Conservation (phyloP, 345 rosid genomes). For the Gossypium longicalyx region DNA sequence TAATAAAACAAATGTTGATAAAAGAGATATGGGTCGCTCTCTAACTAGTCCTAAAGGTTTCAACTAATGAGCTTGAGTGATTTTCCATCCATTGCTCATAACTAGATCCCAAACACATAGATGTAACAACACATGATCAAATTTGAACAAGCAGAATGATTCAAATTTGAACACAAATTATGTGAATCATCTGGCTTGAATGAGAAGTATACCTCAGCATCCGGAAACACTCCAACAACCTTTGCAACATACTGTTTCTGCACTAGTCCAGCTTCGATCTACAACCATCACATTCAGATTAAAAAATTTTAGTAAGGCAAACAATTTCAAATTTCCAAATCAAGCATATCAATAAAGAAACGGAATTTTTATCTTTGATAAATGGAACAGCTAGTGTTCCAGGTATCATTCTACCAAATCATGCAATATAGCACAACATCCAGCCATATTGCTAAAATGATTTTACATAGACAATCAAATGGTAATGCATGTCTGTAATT, state of each 20-base stretch:
- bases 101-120: no score
- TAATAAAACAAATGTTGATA: no score
- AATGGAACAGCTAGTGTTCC: neutral
- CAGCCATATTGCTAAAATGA: neutral
- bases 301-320: neutral
- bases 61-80: no score
- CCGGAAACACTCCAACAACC: conserved; percentile 73
- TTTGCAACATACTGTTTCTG: conserved; percentile 72
- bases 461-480: neutral
- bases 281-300: neutral
- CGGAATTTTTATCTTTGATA: neutral
- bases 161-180: neutral
- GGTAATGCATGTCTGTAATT: neutral
- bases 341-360: neutral
- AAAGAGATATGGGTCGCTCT: no score
- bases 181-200: conserved; percentile 2
- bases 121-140: no score
- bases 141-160: neutral
- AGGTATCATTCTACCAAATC: neutral
- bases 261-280: conserved; percentile 80
- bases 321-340: neutral
- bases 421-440: neutral
- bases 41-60: no score
- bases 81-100: no score
- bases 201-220: conserved; percentile 55